These are phyloP conservation scores for Backusella luteola DNA, from an alignment of 192 early-diverging fungal genomes.

Conservation along the genomic window DNA sequence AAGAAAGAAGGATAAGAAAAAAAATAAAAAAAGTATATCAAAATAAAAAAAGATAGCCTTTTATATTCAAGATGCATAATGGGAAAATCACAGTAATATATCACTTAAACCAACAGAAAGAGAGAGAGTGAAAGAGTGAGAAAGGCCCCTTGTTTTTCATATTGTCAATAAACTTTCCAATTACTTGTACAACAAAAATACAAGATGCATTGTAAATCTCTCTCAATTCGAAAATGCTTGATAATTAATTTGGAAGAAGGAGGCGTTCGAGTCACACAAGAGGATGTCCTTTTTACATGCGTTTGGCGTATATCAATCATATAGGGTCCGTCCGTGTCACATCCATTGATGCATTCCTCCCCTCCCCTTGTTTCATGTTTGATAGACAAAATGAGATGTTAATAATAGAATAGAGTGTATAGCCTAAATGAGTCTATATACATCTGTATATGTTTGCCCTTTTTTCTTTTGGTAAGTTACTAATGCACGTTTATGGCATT, in stretches of 20 bases:
- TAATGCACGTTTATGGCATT: not conserved
- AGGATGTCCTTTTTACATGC: not conserved
- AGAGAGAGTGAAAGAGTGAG: too few species aligned
- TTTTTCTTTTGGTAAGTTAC: not conserved
- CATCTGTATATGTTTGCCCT: not conserved
- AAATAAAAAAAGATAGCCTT: not conserved
- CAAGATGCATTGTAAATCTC: conserved; percentile 5
- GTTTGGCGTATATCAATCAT: not conserved
- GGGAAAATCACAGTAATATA: not conserved
- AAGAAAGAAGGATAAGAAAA: not conserved
- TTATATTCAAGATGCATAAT: not conserved
- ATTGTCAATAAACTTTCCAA: not conserved
- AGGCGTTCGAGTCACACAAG: not conserved
- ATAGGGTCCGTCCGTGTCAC: not conserved
- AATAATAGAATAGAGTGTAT: too few species aligned
- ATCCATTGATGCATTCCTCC: not conserved
- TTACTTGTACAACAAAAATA: not conserved
- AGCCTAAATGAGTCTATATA: too few species aligned
- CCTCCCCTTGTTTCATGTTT: not conserved
- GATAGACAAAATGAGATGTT: not conserved
- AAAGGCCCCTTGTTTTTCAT: not conserved
- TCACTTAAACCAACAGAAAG: not conserved
- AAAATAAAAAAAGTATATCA: not conserved
- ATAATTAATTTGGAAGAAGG: not conserved
- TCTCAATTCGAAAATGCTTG: not conserved